phyloP scores from a whole-genome alignment of 495 filamentous ascomycete genomes.

The Neurospora sp. region DNA sequence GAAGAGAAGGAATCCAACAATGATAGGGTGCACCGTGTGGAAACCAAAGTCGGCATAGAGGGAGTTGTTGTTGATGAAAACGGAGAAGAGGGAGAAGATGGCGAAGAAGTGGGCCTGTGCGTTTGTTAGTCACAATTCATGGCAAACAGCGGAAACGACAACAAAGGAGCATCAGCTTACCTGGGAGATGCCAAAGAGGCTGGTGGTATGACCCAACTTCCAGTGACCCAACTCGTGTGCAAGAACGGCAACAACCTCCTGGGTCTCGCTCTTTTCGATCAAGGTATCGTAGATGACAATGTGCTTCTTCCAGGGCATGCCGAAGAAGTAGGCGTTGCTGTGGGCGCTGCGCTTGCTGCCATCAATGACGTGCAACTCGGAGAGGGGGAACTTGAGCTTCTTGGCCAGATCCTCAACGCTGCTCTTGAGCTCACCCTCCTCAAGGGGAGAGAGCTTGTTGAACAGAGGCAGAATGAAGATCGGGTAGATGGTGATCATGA shows the following conservation, averaged over 20 bases:
- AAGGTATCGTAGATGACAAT: slow-evolving; percentile 98
- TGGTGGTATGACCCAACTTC: slow-evolving; percentile 89
- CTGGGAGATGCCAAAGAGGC: slow-evolving; percentile 81
- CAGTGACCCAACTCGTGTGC: slow-evolving; percentile 96
- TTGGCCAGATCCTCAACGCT: slow-evolving; percentile 76
- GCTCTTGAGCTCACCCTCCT: slow-evolving; percentile 78
- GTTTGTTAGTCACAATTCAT: slow-evolving; percentile 17
- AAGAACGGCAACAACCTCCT: slow-evolving; percentile 90
- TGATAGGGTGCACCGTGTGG: slow-evolving; percentile 71
- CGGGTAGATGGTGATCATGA: slow-evolving; percentile 92
- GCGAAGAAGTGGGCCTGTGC: slow-evolving; percentile 72
- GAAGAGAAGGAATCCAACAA: slow-evolving; percentile 94
- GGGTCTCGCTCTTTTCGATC: slow-evolving; percentile 82
- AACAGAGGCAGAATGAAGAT: slow-evolving; percentile 90
- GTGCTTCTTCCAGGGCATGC: slow-evolving; percentile 98
- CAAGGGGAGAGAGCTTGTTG: slow-evolving; percentile 92
- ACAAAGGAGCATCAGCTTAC: slow-evolving; percentile 34
- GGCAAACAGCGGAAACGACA: not conserved
- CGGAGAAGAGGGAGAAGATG: slow-evolving; percentile 90
- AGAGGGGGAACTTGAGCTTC: slow-evolving; percentile 80
- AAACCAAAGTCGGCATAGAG: slow-evolving; percentile 90
- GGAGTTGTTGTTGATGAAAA: slow-evolving; percentile 91
- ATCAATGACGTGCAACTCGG: slow-evolving; percentile 89
- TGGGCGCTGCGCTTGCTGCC: slow-evolving; percentile 95
- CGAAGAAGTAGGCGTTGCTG: slow-evolving; percentile 98